Evolutionary conservation across 768 basidiomycete genomes (phyloP).

Genomic region (Coprinopsis strossmayeri): DNA sequence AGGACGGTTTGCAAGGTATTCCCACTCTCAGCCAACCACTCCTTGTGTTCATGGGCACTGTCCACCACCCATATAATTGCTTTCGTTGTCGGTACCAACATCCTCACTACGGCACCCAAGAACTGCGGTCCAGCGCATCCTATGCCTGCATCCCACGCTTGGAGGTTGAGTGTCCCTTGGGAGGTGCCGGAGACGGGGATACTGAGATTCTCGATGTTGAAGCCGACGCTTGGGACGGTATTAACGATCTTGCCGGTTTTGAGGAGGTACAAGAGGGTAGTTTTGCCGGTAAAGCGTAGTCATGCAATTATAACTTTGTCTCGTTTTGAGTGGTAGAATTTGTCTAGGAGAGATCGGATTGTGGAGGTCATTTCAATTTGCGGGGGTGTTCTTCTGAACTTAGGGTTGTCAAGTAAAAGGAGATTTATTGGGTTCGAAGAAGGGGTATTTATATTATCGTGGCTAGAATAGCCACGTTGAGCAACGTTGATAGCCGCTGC

Average conservation of each 20-base stretch:
- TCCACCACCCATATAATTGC: constrained; percentile 66
- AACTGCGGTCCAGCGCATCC: constrained; percentile 42
- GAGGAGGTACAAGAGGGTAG: constrained; percentile 38
- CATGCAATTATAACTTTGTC: constrained; percentile 27
- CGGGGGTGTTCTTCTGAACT: too few species aligned
- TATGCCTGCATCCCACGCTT: constrained; percentile 56
- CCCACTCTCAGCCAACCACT: constrained; percentile 44
- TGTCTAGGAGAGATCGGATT: constrained; percentile 24
- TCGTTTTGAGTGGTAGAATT: constrained; percentile 17
- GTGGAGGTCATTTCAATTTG: constrained; percentile 18
- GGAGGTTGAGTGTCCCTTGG: constrained; percentile 37
- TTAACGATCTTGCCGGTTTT: constrained; percentile 31
- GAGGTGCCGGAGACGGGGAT: constrained; percentile 12
- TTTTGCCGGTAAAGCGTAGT: constrained; percentile 36
- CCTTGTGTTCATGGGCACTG: constrained; percentile 37
- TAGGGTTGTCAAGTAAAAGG: too few species aligned
- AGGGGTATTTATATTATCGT: too few species aligned
- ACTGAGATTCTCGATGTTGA: constrained; percentile 56
- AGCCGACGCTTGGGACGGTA: constrained; percentile 35
- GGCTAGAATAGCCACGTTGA: too few species aligned
- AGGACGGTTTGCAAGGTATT: constrained; percentile 40
- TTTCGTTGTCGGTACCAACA: constrained; percentile 28
- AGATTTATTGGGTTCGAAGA: too few species aligned
- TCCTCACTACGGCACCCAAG: constrained; percentile 25
- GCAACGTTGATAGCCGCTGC: too few species aligned